Percentiles rank a stretch among this genome's conserved stretches.
Conservation (phyloP, 331 rosid genomes). For the Erythrophleum ivorense region DNA sequence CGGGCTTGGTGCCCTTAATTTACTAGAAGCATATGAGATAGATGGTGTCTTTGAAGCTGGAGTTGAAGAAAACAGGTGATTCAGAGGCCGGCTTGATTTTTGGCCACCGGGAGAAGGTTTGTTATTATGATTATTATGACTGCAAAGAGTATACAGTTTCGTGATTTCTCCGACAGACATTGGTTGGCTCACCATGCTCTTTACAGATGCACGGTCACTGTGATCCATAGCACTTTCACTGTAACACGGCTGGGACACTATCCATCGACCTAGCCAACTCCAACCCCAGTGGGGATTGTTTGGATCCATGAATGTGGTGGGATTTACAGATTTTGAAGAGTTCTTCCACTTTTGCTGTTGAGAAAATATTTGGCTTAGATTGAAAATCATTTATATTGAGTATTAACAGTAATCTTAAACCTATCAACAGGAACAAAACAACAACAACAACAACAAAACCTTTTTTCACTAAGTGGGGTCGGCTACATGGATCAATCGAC, state of each 20-base stretch:
- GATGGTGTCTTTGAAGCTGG: conserved; percentile 41
- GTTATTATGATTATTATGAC: conserved; percentile 33
- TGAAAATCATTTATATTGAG: neutral
- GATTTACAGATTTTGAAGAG: conserved; percentile 58
- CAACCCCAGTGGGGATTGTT: conserved; percentile 97
- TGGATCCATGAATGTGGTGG: conserved; percentile 79
- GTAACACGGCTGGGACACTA: conserved; percentile 92
- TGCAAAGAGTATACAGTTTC: conserved; percentile 59
- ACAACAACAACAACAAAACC: too few relatives aligned
- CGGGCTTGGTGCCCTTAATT: conserved; percentile 36
- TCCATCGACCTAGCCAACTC: conserved; percentile 97
- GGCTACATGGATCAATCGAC: too few relatives aligned
- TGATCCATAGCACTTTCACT: conserved; percentile 49
- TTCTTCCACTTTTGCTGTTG: conserved; percentile 73
- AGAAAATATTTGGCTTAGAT: conserved; percentile 25
- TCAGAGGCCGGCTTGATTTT: conserved; percentile 47
- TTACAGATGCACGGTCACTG: conserved; percentile 49
- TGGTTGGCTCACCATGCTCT: conserved; percentile 50
- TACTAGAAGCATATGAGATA: conserved; percentile 40
- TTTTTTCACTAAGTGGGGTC: too few relatives aligned
- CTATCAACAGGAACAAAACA: conserved; percentile 6
- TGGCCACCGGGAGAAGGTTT: conserved; percentile 50
- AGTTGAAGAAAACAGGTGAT: conserved; percentile 53
- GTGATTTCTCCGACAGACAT: conserved; percentile 63
- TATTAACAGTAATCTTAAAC: neutral